Base-by-base conservation (phyloP, 2,329 filamentous ascomycete genomes). In the Xylaria sp. region DNA sequence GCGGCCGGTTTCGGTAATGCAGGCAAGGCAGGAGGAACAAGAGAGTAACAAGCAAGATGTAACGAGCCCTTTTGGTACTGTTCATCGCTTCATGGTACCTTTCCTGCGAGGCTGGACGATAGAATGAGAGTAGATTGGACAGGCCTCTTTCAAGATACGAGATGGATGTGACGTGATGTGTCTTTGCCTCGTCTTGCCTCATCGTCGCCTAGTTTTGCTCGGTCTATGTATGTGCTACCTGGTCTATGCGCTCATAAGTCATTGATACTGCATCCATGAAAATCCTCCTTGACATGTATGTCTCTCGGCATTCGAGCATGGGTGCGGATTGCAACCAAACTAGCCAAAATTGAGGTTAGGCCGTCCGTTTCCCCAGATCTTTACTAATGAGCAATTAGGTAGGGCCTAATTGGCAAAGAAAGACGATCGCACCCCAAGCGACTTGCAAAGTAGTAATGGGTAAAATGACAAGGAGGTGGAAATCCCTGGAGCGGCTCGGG, bases 341-440 rank as follows among this genome's bases (percentile, higher is more conserved):
- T 67, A 69, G 20, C 51, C 49, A 23, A 31, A 26, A 36, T 59
- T 33, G 40, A 61, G 49, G 49, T 61, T 69, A 67, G 67, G 36
- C 20, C 42, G 26, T 61, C 57, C 28, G 61, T 63, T 69, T 69
- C 67, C 67, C 67, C 67, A 67, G 67, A 67, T 64, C 64, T 67
- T 69, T 63, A 63, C 64, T 66, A 66, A 66, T 62, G 33, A 15
- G 13, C 26, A 28, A 23, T n/a, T 20, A 28, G 33, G 33, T 36
- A 7, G 15, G 20, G 46, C 28, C 26, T 56, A 9, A 54, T 44
- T 60, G 64, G 31, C 51, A 33, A 36, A 40, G 20, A 11, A 56
- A 11, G 44, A 36, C 6, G 38, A 42, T n/a, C 23, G 33, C 10
- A 38, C 13, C n/a, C 38, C 23, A 38, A 48, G 42, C 48, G 33